A percentile compares a stretch with the other conserved stretches of the same genome.
phyloP scores from a whole-genome alignment of 352 stramenopile genomes.

The Phytophthora idaei region DNA sequence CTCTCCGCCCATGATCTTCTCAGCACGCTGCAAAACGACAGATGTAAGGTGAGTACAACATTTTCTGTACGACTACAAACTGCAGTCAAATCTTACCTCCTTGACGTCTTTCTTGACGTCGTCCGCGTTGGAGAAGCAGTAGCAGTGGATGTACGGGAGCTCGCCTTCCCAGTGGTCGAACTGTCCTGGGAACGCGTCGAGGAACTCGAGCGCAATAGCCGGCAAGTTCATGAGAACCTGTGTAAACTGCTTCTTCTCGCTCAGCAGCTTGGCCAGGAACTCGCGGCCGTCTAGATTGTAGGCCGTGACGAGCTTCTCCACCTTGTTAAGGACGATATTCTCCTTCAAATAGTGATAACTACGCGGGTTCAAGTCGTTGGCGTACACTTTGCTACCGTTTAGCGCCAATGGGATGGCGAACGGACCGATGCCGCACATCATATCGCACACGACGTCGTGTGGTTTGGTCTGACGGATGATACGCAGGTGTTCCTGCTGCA shows the following conservation, averaged over 20 bases:
- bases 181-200: slow-evolving; percentile 76
- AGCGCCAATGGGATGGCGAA: slow-evolving; percentile 95
- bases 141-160: slow-evolving; percentile 92
- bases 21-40: slow-evolving; percentile 50
- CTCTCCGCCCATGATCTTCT: slow-evolving; percentile 64
- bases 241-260: slow-evolving; percentile 69
- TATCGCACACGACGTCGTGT: slow-evolving; percentile 89
- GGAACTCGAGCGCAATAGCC: slow-evolving; percentile 93
- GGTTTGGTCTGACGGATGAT: slow-evolving; percentile 84
- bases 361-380: slow-evolving; percentile 94
- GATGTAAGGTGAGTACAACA: slow-evolving; percentile 11
- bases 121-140: slow-evolving; percentile 94
- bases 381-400: slow-evolving; percentile 83
- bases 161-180: slow-evolving; percentile 75
- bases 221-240: slow-evolving; percentile 98
- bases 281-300: slow-evolving; percentile 95
- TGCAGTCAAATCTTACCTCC: slow-evolving; percentile 41
- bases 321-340: slow-evolving; percentile 94
- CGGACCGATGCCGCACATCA: slow-evolving; percentile 96
- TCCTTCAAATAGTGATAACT: slow-evolving; percentile 91
- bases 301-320: slow-evolving; percentile 67
- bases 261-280: slow-evolving; percentile 87
- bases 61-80: not conserved
- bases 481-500: slow-evolving; percentile 94
- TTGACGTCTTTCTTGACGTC: slow-evolving; percentile 74